These are phyloP conservation scores for Botryotinia narcissicola DNA, from an alignment of 2,329 filamentous ascomycete genomes.

Conservation along the genomic window DNA sequence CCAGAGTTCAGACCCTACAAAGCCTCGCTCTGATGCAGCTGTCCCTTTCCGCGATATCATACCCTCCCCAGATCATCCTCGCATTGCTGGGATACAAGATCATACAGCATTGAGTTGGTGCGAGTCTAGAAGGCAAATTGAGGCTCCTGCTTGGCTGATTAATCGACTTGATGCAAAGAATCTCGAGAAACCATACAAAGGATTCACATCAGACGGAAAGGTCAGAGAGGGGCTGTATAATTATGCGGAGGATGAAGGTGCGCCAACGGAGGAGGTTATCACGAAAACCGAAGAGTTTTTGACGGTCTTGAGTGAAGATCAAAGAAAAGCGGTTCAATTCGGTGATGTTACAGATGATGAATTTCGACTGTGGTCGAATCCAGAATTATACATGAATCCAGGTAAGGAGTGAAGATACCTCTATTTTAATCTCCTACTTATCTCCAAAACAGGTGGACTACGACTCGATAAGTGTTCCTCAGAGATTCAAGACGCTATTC, in stretches of 20 bases:
- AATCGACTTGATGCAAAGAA: slow-evolving; percentile 36
- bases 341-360: slow-evolving; percentile 34
- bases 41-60: slow-evolving; percentile 35
- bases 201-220: slow-evolving; percentile 36
- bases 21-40: slow-evolving; percentile 34
- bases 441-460: slow-evolving; percentile 28
- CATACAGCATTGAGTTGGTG: slow-evolving; percentile 35
- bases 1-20: slow-evolving; percentile 31
- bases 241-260: slow-evolving; percentile 36
- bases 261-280: slow-evolving; percentile 33
- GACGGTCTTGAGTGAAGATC: slow-evolving; percentile 26
- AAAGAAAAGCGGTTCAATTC: slow-evolving; percentile 31
- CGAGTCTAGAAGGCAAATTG: slow-evolving; percentile 35
- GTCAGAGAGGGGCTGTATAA: slow-evolving; percentile 31
- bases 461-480: slow-evolving; percentile 33
- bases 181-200: slow-evolving; percentile 36
- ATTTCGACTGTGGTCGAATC: slow-evolving; percentile 37
- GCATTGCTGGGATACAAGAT: slow-evolving; percentile 34
- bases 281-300: slow-evolving; percentile 26
- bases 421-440: background rate
- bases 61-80: slow-evolving; percentile 29
- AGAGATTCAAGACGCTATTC: slow-evolving; percentile 31
- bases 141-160: slow-evolving; percentile 37
- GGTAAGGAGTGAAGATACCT: slow-evolving; percentile 21
- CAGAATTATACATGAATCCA: slow-evolving; percentile 36